A percentile compares a stretch with the other conserved stretches of the same genome.
Evolutionary conservation across 1,139 yeast genomes (phyloP).

Genomic region (Magnusiomyces ingens): DNA sequence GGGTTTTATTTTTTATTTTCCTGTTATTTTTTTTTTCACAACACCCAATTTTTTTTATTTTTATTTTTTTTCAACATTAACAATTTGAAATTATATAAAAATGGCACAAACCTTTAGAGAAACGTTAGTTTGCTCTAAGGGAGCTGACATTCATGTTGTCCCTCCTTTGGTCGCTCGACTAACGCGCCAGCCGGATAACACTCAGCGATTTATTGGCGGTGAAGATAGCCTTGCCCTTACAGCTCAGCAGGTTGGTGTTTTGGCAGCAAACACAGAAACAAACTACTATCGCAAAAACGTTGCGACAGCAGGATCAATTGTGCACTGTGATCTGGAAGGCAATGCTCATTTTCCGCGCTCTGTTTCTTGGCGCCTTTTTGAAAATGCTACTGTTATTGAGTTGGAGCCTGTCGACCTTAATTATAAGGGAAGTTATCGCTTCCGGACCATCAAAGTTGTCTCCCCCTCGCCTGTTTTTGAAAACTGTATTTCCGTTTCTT

Average conservation of each 20-base stretch:
- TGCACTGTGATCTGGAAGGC: constrained; percentile 10
- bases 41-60: no score
- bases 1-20: no score
- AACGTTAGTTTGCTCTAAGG: no score
- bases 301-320: constrained; percentile 22
- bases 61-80: no score
- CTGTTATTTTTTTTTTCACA: no score
- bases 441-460: constrained; percentile 23
- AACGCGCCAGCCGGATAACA: background rate
- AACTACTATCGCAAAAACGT: constrained; percentile 22
- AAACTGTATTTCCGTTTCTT: constrained; percentile 23
- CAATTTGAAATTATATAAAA: no score
- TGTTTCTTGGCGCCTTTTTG: constrained; percentile 23
- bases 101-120: no score
- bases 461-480: constrained; percentile 20
- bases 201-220: constrained; percentile 1
- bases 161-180: background rate
- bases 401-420: constrained; percentile 22
- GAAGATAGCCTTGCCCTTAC: background rate
- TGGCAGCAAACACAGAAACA: constrained; percentile 15
- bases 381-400: constrained; percentile 20
- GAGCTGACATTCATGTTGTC: background rate
- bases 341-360: constrained; percentile 14
- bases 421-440: background rate
- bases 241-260: background rate